Conservation (phyloP, 2,329 filamentous ascomycete species). For the Curvularia verruculosa region DNA sequence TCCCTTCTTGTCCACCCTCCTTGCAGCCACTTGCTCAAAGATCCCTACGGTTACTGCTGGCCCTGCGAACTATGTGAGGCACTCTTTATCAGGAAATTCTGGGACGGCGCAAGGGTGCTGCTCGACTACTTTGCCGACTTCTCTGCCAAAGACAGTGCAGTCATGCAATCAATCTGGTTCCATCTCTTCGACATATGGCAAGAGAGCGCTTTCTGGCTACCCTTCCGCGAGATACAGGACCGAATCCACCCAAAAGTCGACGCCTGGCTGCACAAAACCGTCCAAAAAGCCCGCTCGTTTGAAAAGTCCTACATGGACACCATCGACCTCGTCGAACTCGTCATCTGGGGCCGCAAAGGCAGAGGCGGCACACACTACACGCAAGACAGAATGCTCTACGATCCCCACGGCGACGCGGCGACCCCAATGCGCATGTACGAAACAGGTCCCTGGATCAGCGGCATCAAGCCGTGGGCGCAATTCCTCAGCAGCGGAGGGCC, state of each 20-base stretch:
- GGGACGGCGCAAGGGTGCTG: constrained; percentile 21
- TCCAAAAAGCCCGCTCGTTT: constrained; percentile 6
- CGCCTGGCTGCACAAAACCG: neutral
- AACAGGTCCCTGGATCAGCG: constrained; percentile 26
- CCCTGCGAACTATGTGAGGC: constrained; percentile 4
- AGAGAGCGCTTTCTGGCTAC: constrained; percentile 8
- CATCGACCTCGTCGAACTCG: constrained; percentile 4
- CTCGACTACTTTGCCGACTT: constrained; percentile 45
- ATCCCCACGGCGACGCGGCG: constrained; percentile 6
- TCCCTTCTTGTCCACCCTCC: constrained; percentile 10
- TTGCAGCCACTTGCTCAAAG: neutral
- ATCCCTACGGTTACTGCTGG: no score
- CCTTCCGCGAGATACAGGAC: neutral
- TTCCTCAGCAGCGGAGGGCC: constrained; percentile 30
- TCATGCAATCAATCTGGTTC: constrained; percentile 39
- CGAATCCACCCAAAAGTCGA: neutral
- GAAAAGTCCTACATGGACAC: neutral
- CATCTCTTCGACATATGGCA: constrained; percentile 35
- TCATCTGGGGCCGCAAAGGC: constrained; percentile 8
- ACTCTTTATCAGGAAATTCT: constrained; percentile 21
- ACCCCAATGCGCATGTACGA: constrained; percentile 5
- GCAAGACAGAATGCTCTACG: constrained; percentile 16
- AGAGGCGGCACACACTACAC: neutral
- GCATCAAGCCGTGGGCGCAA: constrained; percentile 39
- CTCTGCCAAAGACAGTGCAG: constrained; percentile 19